Evolutionary conservation across 768 basidiomycete species (phyloP), one percentile per base, ranked within the genome.

Genomic region (Calocybe gangraenosa): DNA sequence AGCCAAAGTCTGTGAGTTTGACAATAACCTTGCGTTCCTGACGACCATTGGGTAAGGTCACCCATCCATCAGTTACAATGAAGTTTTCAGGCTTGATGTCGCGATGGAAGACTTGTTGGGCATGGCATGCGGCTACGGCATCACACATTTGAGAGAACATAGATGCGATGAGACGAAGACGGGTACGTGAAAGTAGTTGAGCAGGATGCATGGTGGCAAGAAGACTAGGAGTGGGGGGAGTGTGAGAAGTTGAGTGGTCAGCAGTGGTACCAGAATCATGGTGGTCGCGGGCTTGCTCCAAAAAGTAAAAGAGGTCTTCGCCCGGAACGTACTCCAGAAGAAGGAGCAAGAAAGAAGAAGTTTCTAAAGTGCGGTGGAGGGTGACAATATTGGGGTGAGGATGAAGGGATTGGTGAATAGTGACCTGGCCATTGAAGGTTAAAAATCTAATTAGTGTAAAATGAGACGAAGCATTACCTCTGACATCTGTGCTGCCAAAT

Each of bases 121-220:
- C 84, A 61, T 99, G 95, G 67, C 95, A 97, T 5, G 87, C 82
- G 2, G 91, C 90, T 10, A 99, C 94, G 35, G 95, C 94, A 52
- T 94, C 91, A 61, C 95, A 98, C 95, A 99, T 99, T 68, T 98
- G 96, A 15, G 81, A 73, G 66, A 99, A 98, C 95, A 99, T 99
- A 61, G 89, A 86, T 2, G 93, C 83, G 58, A 99, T 92, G 54
- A 99, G 81, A 13, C 89, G 86, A 21, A 99, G 79, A 47, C 95
- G 87, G 32, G 85, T 87, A 45, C 82, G 80, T 20, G 89, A 90
- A 43, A 99, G 84, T 23, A 96, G 73, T 52, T 92, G 85, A 22
- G 79, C 74, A 36, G 81, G 89, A 60, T 79, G 82, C 57, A 82
- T 78, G 51, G 83, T 86, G 25, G 92, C 87, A 39, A 99, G 84